Conservation (phyloP, 2,329 filamentous ascomycete genomes). For the Fusarium compactum region DNA sequence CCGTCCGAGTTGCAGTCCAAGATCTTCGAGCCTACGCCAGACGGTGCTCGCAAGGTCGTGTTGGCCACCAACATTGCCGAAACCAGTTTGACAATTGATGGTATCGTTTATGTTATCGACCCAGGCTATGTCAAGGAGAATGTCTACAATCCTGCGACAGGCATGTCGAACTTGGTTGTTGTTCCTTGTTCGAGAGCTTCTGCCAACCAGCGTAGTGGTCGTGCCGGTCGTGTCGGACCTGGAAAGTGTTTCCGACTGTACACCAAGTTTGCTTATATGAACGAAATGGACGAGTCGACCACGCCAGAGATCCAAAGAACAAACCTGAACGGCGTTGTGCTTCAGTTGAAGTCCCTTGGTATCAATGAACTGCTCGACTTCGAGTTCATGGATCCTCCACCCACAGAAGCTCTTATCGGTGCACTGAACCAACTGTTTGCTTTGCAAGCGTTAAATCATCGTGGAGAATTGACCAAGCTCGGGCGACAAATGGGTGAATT, state of each 20-base stretch:
- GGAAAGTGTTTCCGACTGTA: conserved; percentile 95
- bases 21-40: conserved; percentile 94
- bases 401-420: conserved; percentile 88
- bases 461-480: conserved; percentile 88
- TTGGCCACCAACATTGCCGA: conserved; percentile 97
- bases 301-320: conserved; percentile 94
- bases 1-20: conserved; percentile 91
- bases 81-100: conserved; percentile 94
- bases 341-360: conserved; percentile 88
- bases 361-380: conserved; percentile 95
- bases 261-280: conserved; percentile 93
- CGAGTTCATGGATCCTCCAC: conserved; percentile 95
- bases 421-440: conserved; percentile 93
- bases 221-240: conserved; percentile 90
- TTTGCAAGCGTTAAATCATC: conserved; percentile 87
- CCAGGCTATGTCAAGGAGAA: conserved; percentile 97
- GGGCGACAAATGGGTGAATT: conserved; percentile 97
- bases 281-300: conserved; percentile 92
- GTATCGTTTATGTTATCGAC: conserved; percentile 96
- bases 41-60: conserved; percentile 88
- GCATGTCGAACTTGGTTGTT: conserved; percentile 92
- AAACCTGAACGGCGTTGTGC: conserved; percentile 84
- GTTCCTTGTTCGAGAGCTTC: conserved; percentile 92
- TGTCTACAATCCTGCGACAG: conserved; percentile 88
- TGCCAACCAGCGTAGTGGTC: conserved; percentile 91